These are phyloP conservation scores for Metarhizium album DNA, from an alignment of 2,329 filamentous ascomycete genomes.

Conservation along the genomic window DNA sequence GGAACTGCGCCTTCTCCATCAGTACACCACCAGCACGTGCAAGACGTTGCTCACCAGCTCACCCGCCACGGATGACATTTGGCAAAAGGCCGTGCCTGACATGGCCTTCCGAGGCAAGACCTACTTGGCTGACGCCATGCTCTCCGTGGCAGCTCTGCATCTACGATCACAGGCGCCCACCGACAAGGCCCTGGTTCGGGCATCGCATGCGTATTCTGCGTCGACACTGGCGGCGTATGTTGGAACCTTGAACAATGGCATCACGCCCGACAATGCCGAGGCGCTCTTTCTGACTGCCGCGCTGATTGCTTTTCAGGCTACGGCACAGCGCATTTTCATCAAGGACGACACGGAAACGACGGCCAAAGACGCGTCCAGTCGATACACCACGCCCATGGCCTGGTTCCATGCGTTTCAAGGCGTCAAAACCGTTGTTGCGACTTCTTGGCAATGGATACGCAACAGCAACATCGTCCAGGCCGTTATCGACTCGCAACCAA, in stretches of 20 bases:
- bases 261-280: constrained; percentile 49
- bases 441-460: constrained; percentile 53
- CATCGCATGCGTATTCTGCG: constrained; percentile 55
- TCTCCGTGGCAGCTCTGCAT: constrained; percentile 54
- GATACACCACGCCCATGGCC: constrained; percentile 48
- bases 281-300: constrained; percentile 51
- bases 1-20: constrained; percentile 53
- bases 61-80: constrained; percentile 42
- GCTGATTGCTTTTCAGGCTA: constrained; percentile 56
- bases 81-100: constrained; percentile 48
- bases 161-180: constrained; percentile 44
- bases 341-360: constrained; percentile 38
- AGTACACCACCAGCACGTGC: constrained; percentile 50
- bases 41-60: constrained; percentile 47
- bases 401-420: constrained; percentile 61
- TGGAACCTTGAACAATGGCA: constrained; percentile 42
- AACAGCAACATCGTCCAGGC: constrained; percentile 45
- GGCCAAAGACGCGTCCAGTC: constrained; percentile 24
- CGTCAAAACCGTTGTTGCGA: constrained; percentile 53
- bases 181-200: constrained; percentile 49
- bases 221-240: constrained; percentile 52
- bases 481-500: constrained; percentile 54
- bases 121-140: constrained; percentile 51
- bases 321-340: constrained; percentile 50
- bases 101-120: constrained; percentile 48